Evolutionary conservation across 805 yeast species (phyloP), one percentile per base, ranked within the genome.

Genomic region (Candida ortonii): DNA sequence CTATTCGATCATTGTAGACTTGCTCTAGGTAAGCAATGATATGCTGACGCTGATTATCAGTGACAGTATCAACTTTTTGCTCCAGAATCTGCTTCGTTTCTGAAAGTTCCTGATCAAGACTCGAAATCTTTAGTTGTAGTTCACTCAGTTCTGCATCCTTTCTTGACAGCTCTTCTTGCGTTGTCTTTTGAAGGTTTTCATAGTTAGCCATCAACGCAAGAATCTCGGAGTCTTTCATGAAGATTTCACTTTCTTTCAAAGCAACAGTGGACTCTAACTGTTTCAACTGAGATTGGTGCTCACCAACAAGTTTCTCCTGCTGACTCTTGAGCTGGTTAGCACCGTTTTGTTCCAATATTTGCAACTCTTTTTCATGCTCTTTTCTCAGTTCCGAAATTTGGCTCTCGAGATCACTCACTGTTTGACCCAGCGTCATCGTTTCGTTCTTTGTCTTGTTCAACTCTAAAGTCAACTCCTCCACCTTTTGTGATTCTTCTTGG

Each of bases 211-310:
- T 38, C 19, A 43, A 21, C 2, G 15, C 41, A 6, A 16, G 9
- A 16, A 43, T 30, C 28, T 43, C 41, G 3, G 36, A 33, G 6
- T 33, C 41, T 17, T 39, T 39, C 18, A 25, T 7, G 11, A 20
- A 12, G n/a, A 30, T 17, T 13, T 36, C 37, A 16, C 16, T 14
- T 8, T 30, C 26, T 17, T 30, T 36, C 6, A 12, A 8, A 3
- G 21, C 20, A 8, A 38, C 18, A 11, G 25, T 18, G 2, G 28
- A 16, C 7, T 29, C n/a, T 6, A 38, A 8, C 16, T 22, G 28
- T 11, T 19, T 14, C 6, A 38, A 23, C 9, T 30, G 24, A 3
- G 15, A 18, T 12, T 41, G 28, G 21, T 41, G 34, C 19, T 27
- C 20, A n/a, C n/a, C n/a, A n/a, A n/a, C n/a, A n/a, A n/a, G n/a